Base-by-base conservation (phyloP, 2,329 filamentous ascomycete species). In the Anisogramma anomala region DNA sequence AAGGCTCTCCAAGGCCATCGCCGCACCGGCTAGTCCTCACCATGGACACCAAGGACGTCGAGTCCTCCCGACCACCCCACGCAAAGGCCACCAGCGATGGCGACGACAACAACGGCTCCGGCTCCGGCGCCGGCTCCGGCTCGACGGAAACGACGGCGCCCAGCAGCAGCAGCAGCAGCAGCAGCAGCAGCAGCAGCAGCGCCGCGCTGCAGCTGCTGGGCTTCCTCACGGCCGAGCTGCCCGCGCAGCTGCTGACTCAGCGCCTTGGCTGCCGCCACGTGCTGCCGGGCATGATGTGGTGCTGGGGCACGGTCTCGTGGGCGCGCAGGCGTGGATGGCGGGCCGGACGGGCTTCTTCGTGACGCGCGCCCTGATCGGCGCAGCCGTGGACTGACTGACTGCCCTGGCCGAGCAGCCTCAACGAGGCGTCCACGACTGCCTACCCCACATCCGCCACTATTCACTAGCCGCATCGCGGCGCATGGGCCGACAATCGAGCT, bases 71-170 rank as follows among this genome's bases (percentile, higher is more conserved):
- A 41, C 39, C 33, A 42, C n/a, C n/a, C n/a, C n/a, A 28, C 30
- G 48, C 44, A 37, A 43, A 32, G 32, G 48, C 44, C 39, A 33
- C 50, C 48, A 45, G 51, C 46, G 45, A 50, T 45, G 44, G 46
- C 38, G 68, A 75, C 45, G 76, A 74, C 53, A 77, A 77, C 48
- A 67, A 74, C 51, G 72, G 72, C n/a, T n/a, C n/a, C n/a, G n/a
- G n/a, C n/a, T n/a, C n/a, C n/a, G n/a, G n/a, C n/a, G n/a, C n/a
- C n/a, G n/a, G n/a, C n/a, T n/a, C n/a, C n/a, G n/a, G n/a, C n/a
- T n/a, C n/a, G n/a, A n/a, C n/a, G n/a, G n/a, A n/a, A n/a, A n/a
- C n/a, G n/a, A n/a, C n/a, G n/a, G n/a, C n/a, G n/a, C n/a, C n/a
- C n/a, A n/a, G n/a, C n/a, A n/a, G n/a, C n/a, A n/a, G n/a, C n/a